Base-by-base conservation (phyloP, 192 early-diverging fungal genomes). In the Coemansia sp. region DNA sequence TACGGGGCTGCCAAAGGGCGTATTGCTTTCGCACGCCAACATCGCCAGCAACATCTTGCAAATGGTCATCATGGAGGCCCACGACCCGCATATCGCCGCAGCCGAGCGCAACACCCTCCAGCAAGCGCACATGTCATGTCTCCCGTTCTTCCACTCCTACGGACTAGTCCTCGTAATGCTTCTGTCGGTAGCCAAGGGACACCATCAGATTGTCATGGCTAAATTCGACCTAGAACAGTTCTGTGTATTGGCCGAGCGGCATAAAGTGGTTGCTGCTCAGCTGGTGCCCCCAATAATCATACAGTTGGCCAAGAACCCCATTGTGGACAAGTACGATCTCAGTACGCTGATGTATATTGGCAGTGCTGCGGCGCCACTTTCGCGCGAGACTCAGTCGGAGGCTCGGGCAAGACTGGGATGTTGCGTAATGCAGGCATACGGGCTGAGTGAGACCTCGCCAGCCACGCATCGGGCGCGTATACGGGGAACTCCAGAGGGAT, bases 351-450 rank as follows among this genome's bases (percentile, higher is more conserved):
- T 83, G 20, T 73, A 71, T 20, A 62, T 92, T 39, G 77, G 85
- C 55, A 89, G 84, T 53, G 94, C 91, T 22, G 94, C 94, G 0
- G 96, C 96, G 3, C 94, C 94, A 4, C 76, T 96, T 8, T 80
- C 82, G 16, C 80, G 80, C 55, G 92, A 94, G 56, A 78, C 94
- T 18, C 79, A 86, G 62, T 58, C 66, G 4, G 82, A 84, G 59
- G 80, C 89, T 7, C 69, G 70, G 52, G 47, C 61, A 32, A 65
- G 68, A 30, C 67, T 90, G 20, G 72, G 74, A 4, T 65, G 82
- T 7, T 72, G 61, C 59, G 65, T 88, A 5, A 71, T 68, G 35
- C 80, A 85, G 84, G 86, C 89, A n/a, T 91, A 86, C 53, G 90
- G 90, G 22, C 80, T 91, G 86, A 88, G 86, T 1, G 88, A 89